These are phyloP conservation scores for Cryptococcus sp. DNA, from an alignment of 1,284 basidiomycete species.

Conservation along the genomic window DNA sequence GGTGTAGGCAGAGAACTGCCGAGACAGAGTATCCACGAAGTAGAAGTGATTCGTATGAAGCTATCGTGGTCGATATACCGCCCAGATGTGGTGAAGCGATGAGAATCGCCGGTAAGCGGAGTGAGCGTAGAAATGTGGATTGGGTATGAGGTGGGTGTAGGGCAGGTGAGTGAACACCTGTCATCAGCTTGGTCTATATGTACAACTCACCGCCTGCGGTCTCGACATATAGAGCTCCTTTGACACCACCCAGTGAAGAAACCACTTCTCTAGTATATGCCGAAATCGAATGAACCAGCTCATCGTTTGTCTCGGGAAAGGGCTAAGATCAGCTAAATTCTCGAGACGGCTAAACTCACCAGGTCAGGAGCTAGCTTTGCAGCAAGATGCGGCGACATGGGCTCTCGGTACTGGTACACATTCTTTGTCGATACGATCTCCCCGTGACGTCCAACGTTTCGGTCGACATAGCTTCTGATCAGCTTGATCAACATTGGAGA, in stretches of 20 bases:
- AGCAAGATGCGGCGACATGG: constrained; percentile 90
- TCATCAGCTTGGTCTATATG: background rate
- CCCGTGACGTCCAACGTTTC: constrained; percentile 53
- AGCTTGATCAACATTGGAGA: background rate
- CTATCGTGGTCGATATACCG: constrained; percentile 90
- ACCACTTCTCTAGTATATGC: constrained; percentile 60
- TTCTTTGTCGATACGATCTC: constrained; percentile 61
- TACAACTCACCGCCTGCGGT: constrained; percentile 78
- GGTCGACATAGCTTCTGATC: constrained; percentile 62
- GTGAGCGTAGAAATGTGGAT: constrained; percentile 73
- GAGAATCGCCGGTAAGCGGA: constrained; percentile 81
- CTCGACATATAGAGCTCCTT: constrained; percentile 76
- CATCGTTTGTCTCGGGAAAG: constrained; percentile 53
- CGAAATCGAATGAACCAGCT: constrained; percentile 65
- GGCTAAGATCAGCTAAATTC: constrained; percentile 12
- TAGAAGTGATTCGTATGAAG: constrained; percentile 84
- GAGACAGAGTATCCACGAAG: constrained; percentile 89
- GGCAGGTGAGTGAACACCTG: constrained; percentile 89
- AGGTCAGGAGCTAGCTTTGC: constrained; percentile 58
- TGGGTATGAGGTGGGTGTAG: constrained; percentile 78
- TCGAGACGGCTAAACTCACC: too few relatives aligned
- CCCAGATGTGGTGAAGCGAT: constrained; percentile 86
- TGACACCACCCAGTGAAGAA: constrained; percentile 8
- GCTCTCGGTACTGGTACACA: constrained; percentile 78
- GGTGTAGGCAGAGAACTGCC: constrained; percentile 80